Evolutionary conservation across 345 rosid genomes (phyloP), one percentile per base, ranked within the genome.

Genomic region (Capsella bursapastoris): DNA sequence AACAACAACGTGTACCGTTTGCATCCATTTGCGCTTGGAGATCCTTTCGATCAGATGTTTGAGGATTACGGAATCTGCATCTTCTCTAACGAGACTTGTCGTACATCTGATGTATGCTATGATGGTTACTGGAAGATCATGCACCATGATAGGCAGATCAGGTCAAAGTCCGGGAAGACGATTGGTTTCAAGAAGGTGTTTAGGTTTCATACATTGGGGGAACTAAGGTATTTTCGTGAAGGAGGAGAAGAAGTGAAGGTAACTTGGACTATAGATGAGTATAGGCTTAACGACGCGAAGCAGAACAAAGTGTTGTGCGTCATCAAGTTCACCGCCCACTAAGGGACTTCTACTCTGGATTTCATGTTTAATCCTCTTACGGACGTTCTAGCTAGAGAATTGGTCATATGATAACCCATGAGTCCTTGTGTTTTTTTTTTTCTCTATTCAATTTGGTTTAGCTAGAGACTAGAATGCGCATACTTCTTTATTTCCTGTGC

Each of bases 111-210:
- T 18, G 18, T 29, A 13, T 57, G 56, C 16, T 10, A 69, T 4
- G 62, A 10, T 12, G 64, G 73, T 44, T 48, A 29, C 9, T 69
- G 65, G 73, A 57, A 14, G 5, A 69, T 47, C 51, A 3, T 47
- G 51, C 25, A 47, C 51, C 4, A 10, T 31, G 43, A 16, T 48
- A 15, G 10, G 10, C 52, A 7, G 14, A 35, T 66, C 4, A 50
- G 35, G 35, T 29, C 40, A 51, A 10, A 1, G 8, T 16, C 7
- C 0, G 16, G 56, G 9, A 22, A 72, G 51, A 1, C 25, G 34
- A 52, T 64, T 43, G 76, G 70, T 52, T 18, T 72, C 25, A 72
- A 63, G 57, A 72, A n/a, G 56, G 34, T 18, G 32, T 32, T 72
- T 5, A 44, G 32, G 70, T 72, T 72, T 10, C 64, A 34, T 10